These are phyloP conservation scores for Lodderomyces beijingensis DNA, from an alignment of 1,139 yeast species.

Conservation along the genomic window DNA sequence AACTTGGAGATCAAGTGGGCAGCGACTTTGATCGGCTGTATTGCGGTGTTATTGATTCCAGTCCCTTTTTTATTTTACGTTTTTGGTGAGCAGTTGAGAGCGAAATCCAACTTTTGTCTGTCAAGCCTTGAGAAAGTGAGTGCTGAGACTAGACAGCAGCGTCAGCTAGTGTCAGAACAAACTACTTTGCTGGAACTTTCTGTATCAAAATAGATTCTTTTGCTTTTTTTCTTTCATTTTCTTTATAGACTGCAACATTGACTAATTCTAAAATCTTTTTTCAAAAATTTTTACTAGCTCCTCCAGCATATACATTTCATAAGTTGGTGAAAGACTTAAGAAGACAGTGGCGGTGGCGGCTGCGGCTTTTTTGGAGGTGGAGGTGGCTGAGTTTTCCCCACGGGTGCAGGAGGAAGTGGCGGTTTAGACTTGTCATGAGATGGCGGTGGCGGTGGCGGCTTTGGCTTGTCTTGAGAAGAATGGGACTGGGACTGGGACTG, in stretches of 20 bases:
- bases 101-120: no score
- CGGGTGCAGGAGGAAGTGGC: slow-evolving; percentile 17
- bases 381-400: slow-evolving; percentile 17
- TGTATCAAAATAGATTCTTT: no score
- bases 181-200: no score
- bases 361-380: slow-evolving; percentile 9
- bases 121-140: neutral
- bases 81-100: slow-evolving; percentile 61
- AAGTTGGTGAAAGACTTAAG: no score
- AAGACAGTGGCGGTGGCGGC: slow-evolving; percentile 17
- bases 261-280: no score
- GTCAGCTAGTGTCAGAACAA: no score
- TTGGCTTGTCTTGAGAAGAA: slow-evolving; percentile 16
- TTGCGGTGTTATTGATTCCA: slow-evolving; percentile 59
- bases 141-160: no score
- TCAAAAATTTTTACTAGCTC: no score
- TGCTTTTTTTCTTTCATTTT: no score
- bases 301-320: no score
- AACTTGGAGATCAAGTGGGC: slow-evolving; percentile 82
- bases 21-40: slow-evolving; percentile 66
- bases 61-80: slow-evolving; percentile 68
- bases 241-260: no score
- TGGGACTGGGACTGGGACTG: slow-evolving; percentile 42
- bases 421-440: slow-evolving; percentile 9
- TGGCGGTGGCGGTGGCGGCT: slow-evolving; percentile 16